Percentiles rank a stretch among this genome's conserved stretches.
Conservation (phyloP, 352 stramenopile genomes). For the Pilasporangium apinafurcum region DNA sequence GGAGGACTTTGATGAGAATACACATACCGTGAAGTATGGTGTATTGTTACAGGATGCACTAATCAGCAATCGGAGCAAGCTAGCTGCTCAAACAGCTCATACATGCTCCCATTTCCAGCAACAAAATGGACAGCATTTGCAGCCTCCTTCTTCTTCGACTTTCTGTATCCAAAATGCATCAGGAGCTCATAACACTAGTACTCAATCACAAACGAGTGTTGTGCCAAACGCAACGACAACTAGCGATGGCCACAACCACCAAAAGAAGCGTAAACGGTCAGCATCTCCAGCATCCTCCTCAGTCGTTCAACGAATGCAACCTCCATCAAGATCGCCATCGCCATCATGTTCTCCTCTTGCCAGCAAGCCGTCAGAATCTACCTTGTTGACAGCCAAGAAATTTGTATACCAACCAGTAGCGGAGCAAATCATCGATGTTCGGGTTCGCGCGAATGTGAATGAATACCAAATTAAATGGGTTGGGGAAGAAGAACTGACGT, state of each 20-base stretch:
- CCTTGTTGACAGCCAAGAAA: not conserved
- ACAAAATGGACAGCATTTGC: too few species aligned
- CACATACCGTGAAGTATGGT: too few species aligned
- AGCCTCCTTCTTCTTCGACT: slow-evolving; percentile 1
- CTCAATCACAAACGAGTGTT: too few species aligned
- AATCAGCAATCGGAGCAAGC: too few species aligned
- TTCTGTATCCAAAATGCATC: too few species aligned
- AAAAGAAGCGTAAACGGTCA: slow-evolving; percentile 7
- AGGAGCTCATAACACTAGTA: too few species aligned
- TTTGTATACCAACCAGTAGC: slow-evolving; percentile 12
- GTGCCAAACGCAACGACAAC: not conserved
- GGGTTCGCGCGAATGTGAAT: slow-evolving; percentile 8
- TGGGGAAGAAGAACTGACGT: slow-evolving; percentile 12
- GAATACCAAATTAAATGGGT: slow-evolving; percentile 35
- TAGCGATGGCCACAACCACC: not conserved
- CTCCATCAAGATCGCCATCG: not conserved
- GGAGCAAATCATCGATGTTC: slow-evolving; percentile 19
- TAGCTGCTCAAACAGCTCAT: too few species aligned
- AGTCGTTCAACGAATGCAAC: not conserved
- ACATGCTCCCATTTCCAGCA: too few species aligned
- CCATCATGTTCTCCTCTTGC: too few species aligned
- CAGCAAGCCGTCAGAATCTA: slow-evolving; percentile 2
- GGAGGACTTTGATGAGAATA: too few species aligned
- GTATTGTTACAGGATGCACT: too few species aligned
- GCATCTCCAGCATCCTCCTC: not conserved